Conservation (phyloP, 116 monocot genomes). For the Iris pallida region DNA sequence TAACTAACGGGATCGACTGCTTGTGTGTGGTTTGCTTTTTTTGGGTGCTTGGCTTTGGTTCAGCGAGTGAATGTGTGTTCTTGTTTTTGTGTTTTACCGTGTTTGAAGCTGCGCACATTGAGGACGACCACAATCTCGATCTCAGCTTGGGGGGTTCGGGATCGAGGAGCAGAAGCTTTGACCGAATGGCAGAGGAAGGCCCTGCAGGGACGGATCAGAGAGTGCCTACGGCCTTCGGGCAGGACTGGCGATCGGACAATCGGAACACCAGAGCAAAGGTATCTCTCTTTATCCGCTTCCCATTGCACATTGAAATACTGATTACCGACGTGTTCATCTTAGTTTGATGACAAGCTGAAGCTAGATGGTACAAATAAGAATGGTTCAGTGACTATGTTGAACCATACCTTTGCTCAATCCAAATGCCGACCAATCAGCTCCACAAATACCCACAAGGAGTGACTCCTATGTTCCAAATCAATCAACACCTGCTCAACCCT, state of each 20-base stretch:
- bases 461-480: conserved; percentile 2
- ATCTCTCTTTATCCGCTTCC: not conserved
- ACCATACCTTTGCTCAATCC: conserved; percentile 1
- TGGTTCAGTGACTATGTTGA: not conserved
- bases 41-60: no score
- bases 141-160: conserved; percentile 37
- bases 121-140: conserved; percentile 34
- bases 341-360: conserved; percentile 18
- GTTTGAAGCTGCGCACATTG: not conserved
- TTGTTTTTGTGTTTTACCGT: no score
- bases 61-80: no score
- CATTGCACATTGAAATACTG: no score
- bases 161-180: conserved; percentile 11
- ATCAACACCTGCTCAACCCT: conserved; percentile 4
- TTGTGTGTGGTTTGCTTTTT: no score
- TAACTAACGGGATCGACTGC: not conserved
- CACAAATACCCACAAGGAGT: not conserved
- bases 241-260: conserved; percentile 4
- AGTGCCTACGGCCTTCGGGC: conserved; percentile 16
- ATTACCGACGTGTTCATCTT: no score
- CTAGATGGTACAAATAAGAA: not conserved
- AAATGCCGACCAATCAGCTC: not conserved
- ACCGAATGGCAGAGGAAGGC: conserved; percentile 20
- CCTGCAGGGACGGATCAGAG: conserved; percentile 23
- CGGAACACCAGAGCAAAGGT: conserved; percentile 18